Conservation (phyloP, 352 stramenopile species). For the Globisporangium paroecandrum region DNA sequence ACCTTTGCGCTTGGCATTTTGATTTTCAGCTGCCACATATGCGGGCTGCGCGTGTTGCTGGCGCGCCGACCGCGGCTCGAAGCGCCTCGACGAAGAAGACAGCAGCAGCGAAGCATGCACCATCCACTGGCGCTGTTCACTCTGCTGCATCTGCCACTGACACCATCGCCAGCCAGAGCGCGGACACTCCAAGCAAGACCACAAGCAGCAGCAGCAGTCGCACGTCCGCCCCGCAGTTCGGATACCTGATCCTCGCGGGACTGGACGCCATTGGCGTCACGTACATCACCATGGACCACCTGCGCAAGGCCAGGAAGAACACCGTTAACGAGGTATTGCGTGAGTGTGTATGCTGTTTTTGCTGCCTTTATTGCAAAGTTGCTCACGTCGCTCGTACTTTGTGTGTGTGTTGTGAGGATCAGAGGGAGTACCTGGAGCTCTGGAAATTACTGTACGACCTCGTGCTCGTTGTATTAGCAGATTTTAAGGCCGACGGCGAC, state of each 20-base stretch:
- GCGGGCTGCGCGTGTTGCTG: slow-evolving; percentile 2
- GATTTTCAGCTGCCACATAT: neutral
- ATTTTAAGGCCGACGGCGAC: slow-evolving; percentile 49
- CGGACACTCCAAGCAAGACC: neutral
- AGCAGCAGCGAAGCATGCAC: neutral
- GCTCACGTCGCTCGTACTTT: neutral
- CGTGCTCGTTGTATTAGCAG: slow-evolving; percentile 50
- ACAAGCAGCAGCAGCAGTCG: slow-evolving; percentile 1
- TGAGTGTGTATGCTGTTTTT: neutral
- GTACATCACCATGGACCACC: slow-evolving; percentile 48
- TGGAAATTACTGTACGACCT: slow-evolving; percentile 69
- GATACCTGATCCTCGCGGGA: slow-evolving; percentile 32
- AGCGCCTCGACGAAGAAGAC: neutral
- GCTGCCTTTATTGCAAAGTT: neutral
- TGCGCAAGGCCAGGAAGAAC: slow-evolving; percentile 67
- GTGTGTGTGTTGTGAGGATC: neutral
- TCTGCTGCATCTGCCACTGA: neutral
- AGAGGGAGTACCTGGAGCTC: slow-evolving; percentile 45
- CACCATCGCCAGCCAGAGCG: neutral
- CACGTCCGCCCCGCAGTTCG: slow-evolving; percentile 34
- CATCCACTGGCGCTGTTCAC: neutral
- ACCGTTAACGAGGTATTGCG: slow-evolving; percentile 22
- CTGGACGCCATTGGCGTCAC: slow-evolving; percentile 44
- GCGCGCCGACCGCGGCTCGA: neutral
- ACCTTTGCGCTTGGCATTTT: neutral